Evolutionary conservation across 306 rosid genomes (phyloP), one percentile per base, ranked within the genome.

Genomic region (Macrotyloma uniflorum): DNA sequence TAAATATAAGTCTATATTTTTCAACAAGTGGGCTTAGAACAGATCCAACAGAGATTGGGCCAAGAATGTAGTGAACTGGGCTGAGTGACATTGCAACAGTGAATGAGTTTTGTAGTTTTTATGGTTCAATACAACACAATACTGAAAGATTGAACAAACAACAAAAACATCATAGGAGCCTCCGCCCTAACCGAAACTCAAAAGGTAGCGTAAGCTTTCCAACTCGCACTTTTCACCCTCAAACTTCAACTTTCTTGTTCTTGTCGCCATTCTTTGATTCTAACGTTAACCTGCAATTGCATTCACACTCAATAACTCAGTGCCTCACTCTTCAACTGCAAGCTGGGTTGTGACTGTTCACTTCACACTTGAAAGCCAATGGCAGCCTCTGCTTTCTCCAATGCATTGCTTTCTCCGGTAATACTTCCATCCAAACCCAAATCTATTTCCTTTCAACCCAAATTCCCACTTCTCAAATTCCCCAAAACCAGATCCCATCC

Each of bases 371-470:
- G 32, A 66, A 40, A 38, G 28, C 55, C 26, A 82, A 88, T 91
- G 97, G 92, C 88, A 38, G 68, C 83, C 18, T 76, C 88, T 38
- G 65, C 84, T 81, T 14, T 86, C 78, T 76, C 92, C 58, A 84
- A 58, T 76, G 19, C 89, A 3, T 28, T 85, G n/a, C 68, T 85
- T 40, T 73, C 78, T 54, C 85, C 72, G 32, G 33, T 67, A 50
- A 55, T 84, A 6, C 80, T 30, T 23, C 45, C 86, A 2, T 65
- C 69, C 33, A 59, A 53, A 8, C 71, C 68, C 14, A 55, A 47
- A 8, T 59, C 76, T 8, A 19, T 8, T 76, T 77, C 83, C n/a
- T 42, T 19, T 47, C 64, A 69, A 5, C 81, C 80, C 55, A 74
- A 23, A 55, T 51, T 58, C 43, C 81, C 88, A 18, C 20, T 82